Evolutionary conservation across 1,139 yeast genomes (phyloP).

Genomic region (Yamadazyma atlantica): DNA sequence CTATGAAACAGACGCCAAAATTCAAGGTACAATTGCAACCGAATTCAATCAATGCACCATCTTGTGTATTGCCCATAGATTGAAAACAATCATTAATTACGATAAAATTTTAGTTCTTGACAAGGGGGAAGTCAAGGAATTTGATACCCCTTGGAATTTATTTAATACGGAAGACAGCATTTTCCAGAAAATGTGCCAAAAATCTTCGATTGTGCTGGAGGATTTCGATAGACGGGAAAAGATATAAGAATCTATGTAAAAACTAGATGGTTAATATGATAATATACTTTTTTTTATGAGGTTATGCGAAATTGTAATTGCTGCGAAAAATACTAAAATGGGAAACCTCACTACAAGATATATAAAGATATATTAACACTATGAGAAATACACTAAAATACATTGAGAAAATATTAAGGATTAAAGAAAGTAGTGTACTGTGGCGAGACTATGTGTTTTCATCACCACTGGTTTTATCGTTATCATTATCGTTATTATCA

Average conservation of each 20-base stretch:
- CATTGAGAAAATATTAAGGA: neutral
- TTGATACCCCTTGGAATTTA: slow-evolving; percentile 47
- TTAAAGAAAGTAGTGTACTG: no score
- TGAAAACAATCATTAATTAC: slow-evolving; percentile 51
- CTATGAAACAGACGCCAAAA: slow-evolving; percentile 53
- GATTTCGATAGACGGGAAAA: slow-evolving; percentile 8
- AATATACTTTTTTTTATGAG: no score
- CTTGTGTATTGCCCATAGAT: slow-evolving; percentile 56
- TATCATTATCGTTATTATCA: neutral
- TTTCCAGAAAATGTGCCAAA: slow-evolving; percentile 42
- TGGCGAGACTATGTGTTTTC: no score
- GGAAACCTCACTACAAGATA: neutral
- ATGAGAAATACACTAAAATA: no score
- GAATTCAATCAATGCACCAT: slow-evolving; percentile 50
- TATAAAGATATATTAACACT: no score
- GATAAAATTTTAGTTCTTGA: slow-evolving; percentile 55
- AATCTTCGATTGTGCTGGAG: slow-evolving; percentile 22
- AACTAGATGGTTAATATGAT: neutral
- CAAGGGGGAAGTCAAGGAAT: slow-evolving; percentile 47
- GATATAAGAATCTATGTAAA: no score
- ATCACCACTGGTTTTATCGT: neutral
- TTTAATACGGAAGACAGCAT: slow-evolving; percentile 33
- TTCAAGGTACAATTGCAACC: slow-evolving; percentile 45
- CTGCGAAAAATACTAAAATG: neutral
- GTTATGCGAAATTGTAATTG: no score